These are phyloP conservation scores for Golubevia sp. DNA, from an alignment of 1,284 basidiomycete species.

Conservation along the genomic window DNA sequence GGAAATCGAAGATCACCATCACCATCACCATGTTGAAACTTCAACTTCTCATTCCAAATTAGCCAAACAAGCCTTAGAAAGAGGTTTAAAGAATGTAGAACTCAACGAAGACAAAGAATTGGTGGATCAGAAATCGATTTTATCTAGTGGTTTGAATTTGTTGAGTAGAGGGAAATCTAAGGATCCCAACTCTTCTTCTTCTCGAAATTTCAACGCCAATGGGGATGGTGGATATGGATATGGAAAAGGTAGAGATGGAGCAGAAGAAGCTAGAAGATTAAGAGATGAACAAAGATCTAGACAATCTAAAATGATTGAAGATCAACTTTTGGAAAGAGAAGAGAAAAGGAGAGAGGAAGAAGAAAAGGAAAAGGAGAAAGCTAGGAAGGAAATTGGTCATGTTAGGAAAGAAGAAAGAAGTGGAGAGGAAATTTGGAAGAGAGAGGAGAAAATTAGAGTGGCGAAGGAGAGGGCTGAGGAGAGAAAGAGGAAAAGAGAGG, in stretches of 20 bases:
- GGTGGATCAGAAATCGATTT: conserved; percentile 46
- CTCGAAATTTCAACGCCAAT: background rate
- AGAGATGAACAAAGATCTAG: background rate
- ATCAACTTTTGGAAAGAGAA: background rate
- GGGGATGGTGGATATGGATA: background rate
- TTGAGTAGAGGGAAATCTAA: conserved; percentile 1
- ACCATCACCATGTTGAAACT: too few species aligned
- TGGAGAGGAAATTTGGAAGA: background rate
- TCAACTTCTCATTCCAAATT: conserved; percentile 12
- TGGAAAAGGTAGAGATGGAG: background rate
- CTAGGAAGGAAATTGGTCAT: too few species aligned
- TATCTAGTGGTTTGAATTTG: conserved; percentile 46
- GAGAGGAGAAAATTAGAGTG: conserved; percentile 10
- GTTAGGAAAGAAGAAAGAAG: conserved; percentile 23
- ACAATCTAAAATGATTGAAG: background rate
- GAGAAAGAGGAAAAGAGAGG: conserved; percentile 17
- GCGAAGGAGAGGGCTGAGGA: conserved; percentile 33
- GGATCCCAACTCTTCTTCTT: background rate
- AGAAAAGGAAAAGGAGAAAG: too few species aligned
- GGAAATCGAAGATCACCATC: background rate
- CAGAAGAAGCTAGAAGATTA: background rate
- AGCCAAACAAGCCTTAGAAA: conserved; percentile 27
- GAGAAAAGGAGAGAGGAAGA: too few species aligned
- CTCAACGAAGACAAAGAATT: conserved; percentile 57
- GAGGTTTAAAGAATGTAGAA: conserved; percentile 42